Base-by-base conservation (phyloP, 2,329 filamentous ascomycete genomes). In the Chaetomium strumarium region DNA sequence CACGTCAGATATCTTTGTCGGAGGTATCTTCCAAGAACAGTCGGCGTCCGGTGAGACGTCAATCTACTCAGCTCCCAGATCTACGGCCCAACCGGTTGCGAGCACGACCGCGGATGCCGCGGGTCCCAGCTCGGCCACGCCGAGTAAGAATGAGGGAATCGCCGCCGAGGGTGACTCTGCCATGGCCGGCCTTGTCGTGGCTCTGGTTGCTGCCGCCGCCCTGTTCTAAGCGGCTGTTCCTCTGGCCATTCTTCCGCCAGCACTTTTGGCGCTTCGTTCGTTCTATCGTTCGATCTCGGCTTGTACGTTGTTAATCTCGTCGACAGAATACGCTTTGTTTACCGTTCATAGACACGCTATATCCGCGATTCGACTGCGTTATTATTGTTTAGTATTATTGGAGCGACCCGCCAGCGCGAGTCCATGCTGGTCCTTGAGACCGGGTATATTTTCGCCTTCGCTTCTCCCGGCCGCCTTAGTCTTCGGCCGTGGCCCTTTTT, bases 161-260 rank as follows among this genome's bases (percentile, higher is more conserved):
- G 67, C 62, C 6, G 69, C 70, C 14, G 73, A 79, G 58, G 74
- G 75, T 46, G 74, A 73, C 48, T 71, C 74, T 45, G 77, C 79
- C 46, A 65, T 79, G 37, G 77, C 72, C 8, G 77, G 79, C 42
- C 70, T 83, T 19, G 68, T 82, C 40, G 71, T 82, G 42, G 79
- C 79, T 49, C 71, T 83, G 41, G 69, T 80, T 31, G 79, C 77
- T 20, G 74, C 78, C 24, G 72, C 73, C 14, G 76, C 71, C 60
- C 67, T 79, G 57, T 73, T 75, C 57, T 79, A 43, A 55, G 40
- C 33, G 19, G 31, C 30, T 17, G 16, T 45, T 16, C 14, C 37
- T 20, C 2, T 14, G 14, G 8, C 14, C 5, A 11, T 38, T 6
- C 37, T n/a, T 10, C 30, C 41, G 57, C 51, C 39, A 5, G 39